Percentiles rank a stretch among this genome's conserved stretches.
Conservation (phyloP, 768 basidiomycete species). For the Agaricus bisporus region DNA sequence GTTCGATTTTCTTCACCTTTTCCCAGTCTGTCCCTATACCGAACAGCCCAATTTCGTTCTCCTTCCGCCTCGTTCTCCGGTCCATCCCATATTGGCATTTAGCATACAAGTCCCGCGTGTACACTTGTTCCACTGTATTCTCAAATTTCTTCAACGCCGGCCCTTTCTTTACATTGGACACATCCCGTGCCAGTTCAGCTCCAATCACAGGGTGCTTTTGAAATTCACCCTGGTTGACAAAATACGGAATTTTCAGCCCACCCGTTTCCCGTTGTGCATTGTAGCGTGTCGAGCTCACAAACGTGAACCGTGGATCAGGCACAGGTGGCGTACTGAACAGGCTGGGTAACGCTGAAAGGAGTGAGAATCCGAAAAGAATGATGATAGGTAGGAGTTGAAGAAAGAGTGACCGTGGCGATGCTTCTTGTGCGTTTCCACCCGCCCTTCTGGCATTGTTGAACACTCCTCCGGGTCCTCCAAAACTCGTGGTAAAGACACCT, state of each 20-base stretch:
- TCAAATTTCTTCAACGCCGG: constrained; percentile 63
- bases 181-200: constrained; percentile 56
- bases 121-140: constrained; percentile 65
- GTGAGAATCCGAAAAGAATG: constrained; percentile 77
- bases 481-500: constrained; percentile 69
- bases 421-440: constrained; percentile 20
- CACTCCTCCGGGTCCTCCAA: constrained; percentile 82
- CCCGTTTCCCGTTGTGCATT: constrained; percentile 69
- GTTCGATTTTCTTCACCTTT: constrained; percentile 69
- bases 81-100: constrained; percentile 71
- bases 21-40: constrained; percentile 93
- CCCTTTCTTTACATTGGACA: constrained; percentile 32
- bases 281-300: constrained; percentile 52
- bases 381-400: constrained; percentile 82
- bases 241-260: constrained; percentile 71
- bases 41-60: constrained; percentile 80
- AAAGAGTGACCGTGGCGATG: constrained; percentile 55
- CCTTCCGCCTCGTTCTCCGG: constrained; percentile 60
- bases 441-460: constrained; percentile 12
- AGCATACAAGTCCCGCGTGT: constrained; percentile 61
- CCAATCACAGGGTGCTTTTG: constrained; percentile 70
- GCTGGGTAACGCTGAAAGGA: constrained; percentile 74
- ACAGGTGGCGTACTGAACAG: constrained; percentile 60
- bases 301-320: constrained; percentile 80
- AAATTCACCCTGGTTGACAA: constrained; percentile 77